phyloP scores from a whole-genome alignment of 2,329 filamentous ascomycete genomes.

The Trichoderma lentiforme region DNA sequence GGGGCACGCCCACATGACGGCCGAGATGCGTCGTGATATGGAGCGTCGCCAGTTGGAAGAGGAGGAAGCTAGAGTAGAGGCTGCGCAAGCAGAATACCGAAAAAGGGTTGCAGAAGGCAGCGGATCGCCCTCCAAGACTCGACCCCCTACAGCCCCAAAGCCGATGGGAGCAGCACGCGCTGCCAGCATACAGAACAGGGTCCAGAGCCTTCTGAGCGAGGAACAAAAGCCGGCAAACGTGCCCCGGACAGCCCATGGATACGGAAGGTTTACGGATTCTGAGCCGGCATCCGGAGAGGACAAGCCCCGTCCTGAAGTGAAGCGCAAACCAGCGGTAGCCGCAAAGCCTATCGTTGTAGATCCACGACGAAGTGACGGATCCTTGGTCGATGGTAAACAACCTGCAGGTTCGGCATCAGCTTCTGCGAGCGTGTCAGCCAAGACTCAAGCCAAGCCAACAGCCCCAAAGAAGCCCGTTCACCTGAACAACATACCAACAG shows the following conservation, averaged over 20 bases:
- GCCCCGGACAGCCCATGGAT: slow-evolving; percentile 77
- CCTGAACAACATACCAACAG: slow-evolving; percentile 54
- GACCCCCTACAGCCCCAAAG: slow-evolving; percentile 42
- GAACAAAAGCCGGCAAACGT: slow-evolving; percentile 58
- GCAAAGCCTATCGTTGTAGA: slow-evolving; percentile 29
- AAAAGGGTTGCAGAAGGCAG: slow-evolving; percentile 60
- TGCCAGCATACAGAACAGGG: slow-evolving; percentile 85
- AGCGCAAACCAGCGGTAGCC: slow-evolving; percentile 49
- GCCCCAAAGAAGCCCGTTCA: slow-evolving; percentile 62
- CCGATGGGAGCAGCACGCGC: slow-evolving; percentile 63
- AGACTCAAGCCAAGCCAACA: slow-evolving; percentile 41
- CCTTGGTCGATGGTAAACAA: slow-evolving; percentile 10
- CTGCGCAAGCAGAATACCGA: slow-evolving; percentile 84
- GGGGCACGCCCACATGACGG: slow-evolving; percentile 67
- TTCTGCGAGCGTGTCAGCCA: slow-evolving; percentile 27
- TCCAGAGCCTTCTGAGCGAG: slow-evolving; percentile 81
- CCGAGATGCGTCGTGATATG: slow-evolving; percentile 85
- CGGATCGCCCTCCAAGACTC: slow-evolving; percentile 33
- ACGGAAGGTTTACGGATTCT: slow-evolving; percentile 76
- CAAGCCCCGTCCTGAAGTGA: slow-evolving; percentile 43
- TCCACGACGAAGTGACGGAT: slow-evolving; percentile 24
- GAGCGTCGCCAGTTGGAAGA: slow-evolving; percentile 77
- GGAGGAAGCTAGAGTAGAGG: slow-evolving; percentile 86
- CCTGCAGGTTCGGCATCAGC: slow-evolving; percentile 24
- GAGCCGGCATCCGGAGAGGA: slow-evolving; percentile 38